phyloP scores from a whole-genome alignment of 306 rosid species.

The Sindora glabra region DNA sequence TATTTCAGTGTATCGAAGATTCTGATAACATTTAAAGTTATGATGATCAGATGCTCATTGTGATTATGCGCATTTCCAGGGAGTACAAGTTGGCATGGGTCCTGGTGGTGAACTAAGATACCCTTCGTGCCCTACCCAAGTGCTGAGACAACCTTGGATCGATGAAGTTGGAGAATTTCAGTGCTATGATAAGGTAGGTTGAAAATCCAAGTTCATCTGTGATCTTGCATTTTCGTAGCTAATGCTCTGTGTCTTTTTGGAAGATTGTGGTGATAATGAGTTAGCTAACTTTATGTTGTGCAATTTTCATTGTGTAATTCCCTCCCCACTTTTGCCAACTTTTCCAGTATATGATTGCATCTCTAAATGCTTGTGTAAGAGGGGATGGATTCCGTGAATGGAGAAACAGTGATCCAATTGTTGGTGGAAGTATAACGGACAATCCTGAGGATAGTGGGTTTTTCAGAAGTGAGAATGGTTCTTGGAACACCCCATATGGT shows the following conservation, averaged over 20 bases:
- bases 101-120: constrained; percentile 88
- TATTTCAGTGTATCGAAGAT: neutral
- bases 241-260: constrained; percentile 5
- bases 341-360: constrained; percentile 82
- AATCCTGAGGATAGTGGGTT: constrained; percentile 39
- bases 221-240: neutral
- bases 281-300: neutral
- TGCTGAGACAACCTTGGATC: constrained; percentile 39
- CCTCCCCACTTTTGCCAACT: constrained; percentile 7
- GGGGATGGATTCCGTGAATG: constrained; percentile 64
- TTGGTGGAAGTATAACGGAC: constrained; percentile 50
- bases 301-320: neutral
- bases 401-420: constrained; percentile 71
- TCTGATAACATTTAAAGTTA: constrained; percentile 6
- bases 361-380: constrained; percentile 65
- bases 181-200: constrained; percentile 78
- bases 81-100: constrained; percentile 89
- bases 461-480: constrained; percentile 46
- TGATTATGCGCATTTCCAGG: constrained; percentile 39
- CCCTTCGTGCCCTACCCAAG: constrained; percentile 53
- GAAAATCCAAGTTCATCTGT: constrained; percentile 12
- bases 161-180: constrained; percentile 80
- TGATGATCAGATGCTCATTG: constrained; percentile 4
- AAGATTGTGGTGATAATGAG: neutral
- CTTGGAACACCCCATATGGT: constrained; percentile 62